Evolutionary conservation across 148 eudicot genomes (phyloP).

Genomic region (Vaccinium darrowii): DNA sequence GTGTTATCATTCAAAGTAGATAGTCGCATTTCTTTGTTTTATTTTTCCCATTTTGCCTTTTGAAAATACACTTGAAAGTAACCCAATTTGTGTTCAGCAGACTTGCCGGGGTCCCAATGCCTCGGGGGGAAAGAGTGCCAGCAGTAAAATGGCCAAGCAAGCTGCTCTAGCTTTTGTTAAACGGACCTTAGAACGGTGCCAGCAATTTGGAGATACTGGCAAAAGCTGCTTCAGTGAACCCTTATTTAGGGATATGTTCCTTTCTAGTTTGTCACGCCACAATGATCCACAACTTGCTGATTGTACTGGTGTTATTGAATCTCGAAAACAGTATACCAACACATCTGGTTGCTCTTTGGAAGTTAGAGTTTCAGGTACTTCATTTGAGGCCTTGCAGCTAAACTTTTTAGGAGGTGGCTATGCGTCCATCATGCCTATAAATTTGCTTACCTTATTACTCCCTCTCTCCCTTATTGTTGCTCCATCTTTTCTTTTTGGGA

Average conservation of each 20-base stretch:
- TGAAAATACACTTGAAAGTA: background rate
- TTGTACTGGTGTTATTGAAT: conserved; percentile 29
- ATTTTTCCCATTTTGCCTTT: background rate
- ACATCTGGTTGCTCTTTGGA: conserved; percentile 30
- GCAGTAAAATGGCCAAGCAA: conserved; percentile 60
- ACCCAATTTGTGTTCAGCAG: conserved; percentile 28
- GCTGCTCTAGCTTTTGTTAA: conserved; percentile 57
- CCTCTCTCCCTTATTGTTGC: background rate
- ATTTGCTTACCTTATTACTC: background rate
- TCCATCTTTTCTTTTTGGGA: background rate
- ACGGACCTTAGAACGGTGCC: conserved; percentile 44
- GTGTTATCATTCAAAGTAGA: conserved; percentile 7
- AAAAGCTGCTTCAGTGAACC: conserved; percentile 59
- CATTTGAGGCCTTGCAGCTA: conserved; percentile 4
- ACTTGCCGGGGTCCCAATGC: conserved; percentile 48
- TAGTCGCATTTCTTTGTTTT: background rate
- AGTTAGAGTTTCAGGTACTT: conserved; percentile 41
- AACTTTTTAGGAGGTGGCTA: conserved; percentile 1
- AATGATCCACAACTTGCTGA: conserved; percentile 25
- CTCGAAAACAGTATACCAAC: conserved; percentile 23
- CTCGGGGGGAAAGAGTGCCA: conserved; percentile 46
- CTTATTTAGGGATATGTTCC: conserved; percentile 45
- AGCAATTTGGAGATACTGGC: conserved; percentile 49
- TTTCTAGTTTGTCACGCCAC: conserved; percentile 33
- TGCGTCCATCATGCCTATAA: background rate